Evolutionary conservation across 2,329 filamentous ascomycete species (phyloP).

Genomic region (Fusarium lyarnte): DNA sequence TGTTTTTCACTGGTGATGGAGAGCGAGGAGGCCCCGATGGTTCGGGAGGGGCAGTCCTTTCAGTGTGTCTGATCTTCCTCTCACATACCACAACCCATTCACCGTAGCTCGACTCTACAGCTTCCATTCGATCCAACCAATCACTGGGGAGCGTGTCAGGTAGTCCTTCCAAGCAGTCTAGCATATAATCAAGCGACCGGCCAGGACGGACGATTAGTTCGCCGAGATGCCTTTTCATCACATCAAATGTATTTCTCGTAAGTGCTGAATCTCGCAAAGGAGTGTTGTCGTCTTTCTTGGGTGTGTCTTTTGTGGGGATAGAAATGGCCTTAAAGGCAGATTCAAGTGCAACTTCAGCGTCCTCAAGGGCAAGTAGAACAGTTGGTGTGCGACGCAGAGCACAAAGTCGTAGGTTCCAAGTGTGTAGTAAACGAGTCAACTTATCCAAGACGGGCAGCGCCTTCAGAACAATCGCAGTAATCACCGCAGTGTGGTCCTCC

Average conservation of each 20-base stretch:
- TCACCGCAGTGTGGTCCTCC: slow-evolving; percentile 88
- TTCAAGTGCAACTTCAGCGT: slow-evolving; percentile 71
- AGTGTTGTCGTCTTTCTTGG: slow-evolving; percentile 18
- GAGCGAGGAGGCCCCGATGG: slow-evolving; percentile 29
- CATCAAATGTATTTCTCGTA: slow-evolving; percentile 59
- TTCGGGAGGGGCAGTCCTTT: slow-evolving; percentile 54
- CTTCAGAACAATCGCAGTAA: slow-evolving; percentile 92
- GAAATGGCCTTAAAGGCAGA: slow-evolving; percentile 73
- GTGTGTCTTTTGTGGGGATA: slow-evolving; percentile 36
- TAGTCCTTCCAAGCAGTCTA: slow-evolving; percentile 85
- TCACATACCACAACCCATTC: slow-evolving; percentile 85
- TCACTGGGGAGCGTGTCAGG: slow-evolving; percentile 84
- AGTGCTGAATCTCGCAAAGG: slow-evolving; percentile 42
- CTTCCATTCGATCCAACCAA: slow-evolving; percentile 90
- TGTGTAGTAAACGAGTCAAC: slow-evolving; percentile 75
- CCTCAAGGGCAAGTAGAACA: slow-evolving; percentile 72
- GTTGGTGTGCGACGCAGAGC: slow-evolving; percentile 79
- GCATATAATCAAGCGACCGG: slow-evolving; percentile 80
- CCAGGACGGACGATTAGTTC: slow-evolving; percentile 76
- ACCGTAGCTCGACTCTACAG: slow-evolving; percentile 78
- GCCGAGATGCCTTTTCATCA: slow-evolving; percentile 72
- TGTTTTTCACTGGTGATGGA: slow-evolving; percentile 35
- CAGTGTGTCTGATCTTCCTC: slow-evolving; percentile 73
- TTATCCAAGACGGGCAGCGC: slow-evolving; percentile 83
- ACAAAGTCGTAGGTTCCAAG: slow-evolving; percentile 80